These are phyloP conservation scores for Linum usitatissimum DNA, from an alignment of 345 rosid genomes.

Conservation along the genomic window DNA sequence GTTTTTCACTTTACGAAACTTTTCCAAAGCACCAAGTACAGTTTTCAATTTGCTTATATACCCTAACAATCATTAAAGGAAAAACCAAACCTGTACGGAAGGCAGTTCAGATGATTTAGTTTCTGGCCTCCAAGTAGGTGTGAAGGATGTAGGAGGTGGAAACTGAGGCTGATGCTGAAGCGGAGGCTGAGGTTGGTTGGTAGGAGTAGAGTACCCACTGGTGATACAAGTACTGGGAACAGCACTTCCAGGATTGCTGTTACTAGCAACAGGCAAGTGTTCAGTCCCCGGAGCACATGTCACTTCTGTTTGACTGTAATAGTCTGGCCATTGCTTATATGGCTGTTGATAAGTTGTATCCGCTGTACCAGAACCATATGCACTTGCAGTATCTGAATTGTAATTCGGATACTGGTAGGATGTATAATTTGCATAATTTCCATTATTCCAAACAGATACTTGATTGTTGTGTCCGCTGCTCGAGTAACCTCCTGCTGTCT, in stretches of 20 bases:
- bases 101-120: slow-evolving; percentile 41
- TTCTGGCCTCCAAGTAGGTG: slow-evolving; percentile 62
- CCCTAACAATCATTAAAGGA: background rate
- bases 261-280: slow-evolving; percentile 44
- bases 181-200: slow-evolving; percentile 34
- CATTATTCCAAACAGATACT: slow-evolving; percentile 49
- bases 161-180: background rate
- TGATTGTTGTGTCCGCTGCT: slow-evolving; percentile 63
- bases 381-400: slow-evolving; percentile 37
- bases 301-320: slow-evolving; percentile 82
- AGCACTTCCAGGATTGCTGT: slow-evolving; percentile 46
- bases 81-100: slow-evolving; percentile 54
- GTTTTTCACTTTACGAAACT: background rate
- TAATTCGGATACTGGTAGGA: slow-evolving; percentile 61
- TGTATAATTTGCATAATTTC: slow-evolving; percentile 52
- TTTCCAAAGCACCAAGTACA: background rate
- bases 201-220: slow-evolving; percentile 45
- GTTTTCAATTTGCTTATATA: background rate
- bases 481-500: slow-evolving; percentile 88
- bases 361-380: slow-evolving; percentile 44
- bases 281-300: slow-evolving; percentile 99
- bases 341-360: slow-evolving; percentile 56
- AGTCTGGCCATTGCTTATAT: slow-evolving; percentile 77
- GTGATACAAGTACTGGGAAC: slow-evolving; percentile 31
- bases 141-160: slow-evolving; percentile 25